Base-by-base conservation (phyloP, 2,329 filamentous ascomycete genomes). In the Aspergillus latus region DNA sequence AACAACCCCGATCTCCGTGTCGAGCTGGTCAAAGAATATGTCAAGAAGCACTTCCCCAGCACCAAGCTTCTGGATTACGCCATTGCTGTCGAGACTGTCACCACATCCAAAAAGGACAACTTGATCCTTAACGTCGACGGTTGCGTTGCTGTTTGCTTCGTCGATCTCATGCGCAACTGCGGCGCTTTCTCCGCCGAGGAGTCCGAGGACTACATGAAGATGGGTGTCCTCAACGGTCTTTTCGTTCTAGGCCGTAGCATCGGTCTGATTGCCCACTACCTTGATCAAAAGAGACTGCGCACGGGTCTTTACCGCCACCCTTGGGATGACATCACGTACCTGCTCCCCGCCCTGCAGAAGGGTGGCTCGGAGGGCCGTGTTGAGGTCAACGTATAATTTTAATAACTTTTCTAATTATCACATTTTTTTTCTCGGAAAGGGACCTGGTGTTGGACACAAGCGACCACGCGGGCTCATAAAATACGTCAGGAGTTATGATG, bases 1-100 rank as follows among this genome's bases (percentile, higher is more conserved):
- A 97, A 97, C 86, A 99, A 99, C 88, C 94, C 94, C 62, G 94
- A 99, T 86, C 88, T 99, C 68, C 94, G 94, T 84, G 94, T 99
- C 68, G 93, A 97, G 83, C 89, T 99, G 58, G 94, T 99, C 74
- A 99, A 97, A 85, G 93, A 99, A 80, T 99, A 94, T 78, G 94
- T 96, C 74, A 84, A 92, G 80, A 90, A 92, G 83, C 91, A 94
- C 82, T 99, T 99, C 88, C 92, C 94, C 68, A 92, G 81, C 81
- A 91, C 90, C 85, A 97, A 97, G 86, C 87, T 97, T 74, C 91
- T 99, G 75, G 94, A 99, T 82, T 99, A 97, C 77, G 94, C 94
- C 66, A 86, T 99, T 72, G 94, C 94, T 46, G 94, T 99, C 66
- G 94, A 99, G 86, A 90, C 89, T 9, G 94, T 99, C 64, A 99